phyloP scores from a whole-genome alignment of 805 yeast species.

The Pichia kluyveri region DNA sequence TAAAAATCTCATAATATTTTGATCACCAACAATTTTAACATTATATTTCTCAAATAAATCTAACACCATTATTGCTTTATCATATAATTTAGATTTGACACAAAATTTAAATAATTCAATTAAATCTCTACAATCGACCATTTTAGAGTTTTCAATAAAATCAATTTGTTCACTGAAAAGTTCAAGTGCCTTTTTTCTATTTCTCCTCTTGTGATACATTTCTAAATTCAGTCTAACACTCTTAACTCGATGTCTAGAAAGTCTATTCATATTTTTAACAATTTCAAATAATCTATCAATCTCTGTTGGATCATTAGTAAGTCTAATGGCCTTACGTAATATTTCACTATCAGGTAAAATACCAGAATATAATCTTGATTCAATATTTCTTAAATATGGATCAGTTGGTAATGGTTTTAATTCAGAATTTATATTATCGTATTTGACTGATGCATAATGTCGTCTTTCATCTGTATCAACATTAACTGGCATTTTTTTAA shows the following conservation, averaged over 20 bases:
- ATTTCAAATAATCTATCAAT: slow-evolving; percentile 11
- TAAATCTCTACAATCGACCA: slow-evolving; percentile 7
- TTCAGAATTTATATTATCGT: slow-evolving; percentile 3
- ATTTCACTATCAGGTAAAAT: slow-evolving; percentile 17
- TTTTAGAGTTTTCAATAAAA: neutral
- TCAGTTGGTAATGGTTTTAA: slow-evolving; percentile 3
- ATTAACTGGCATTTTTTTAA: slow-evolving; percentile 1
- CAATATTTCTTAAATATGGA: slow-evolving; percentile 16
- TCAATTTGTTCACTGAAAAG: slow-evolving; percentile 4
- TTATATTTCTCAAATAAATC: neutral
- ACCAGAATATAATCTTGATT: slow-evolving; percentile 17
- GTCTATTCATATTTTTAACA: neutral
- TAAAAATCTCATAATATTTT: slow-evolving; percentile 7
- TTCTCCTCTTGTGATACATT: slow-evolving; percentile 12
- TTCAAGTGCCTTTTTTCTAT: neutral
- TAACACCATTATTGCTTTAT: slow-evolving; percentile 1
- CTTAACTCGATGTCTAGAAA: neutral
- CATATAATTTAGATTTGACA: slow-evolving; percentile 5
- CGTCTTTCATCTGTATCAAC: neutral
- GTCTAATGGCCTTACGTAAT: slow-evolving; percentile 11
- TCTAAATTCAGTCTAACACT: slow-evolving; percentile 12
- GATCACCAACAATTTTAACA: slow-evolving; percentile 7
- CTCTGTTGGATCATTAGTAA: slow-evolving; percentile 10
- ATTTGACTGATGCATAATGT: slow-evolving; percentile 7
- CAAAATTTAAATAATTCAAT: slow-evolving; percentile 7